Base-by-base conservation (phyloP, 768 basidiomycete genomes). In the Rhizopogon vulgaris region DNA sequence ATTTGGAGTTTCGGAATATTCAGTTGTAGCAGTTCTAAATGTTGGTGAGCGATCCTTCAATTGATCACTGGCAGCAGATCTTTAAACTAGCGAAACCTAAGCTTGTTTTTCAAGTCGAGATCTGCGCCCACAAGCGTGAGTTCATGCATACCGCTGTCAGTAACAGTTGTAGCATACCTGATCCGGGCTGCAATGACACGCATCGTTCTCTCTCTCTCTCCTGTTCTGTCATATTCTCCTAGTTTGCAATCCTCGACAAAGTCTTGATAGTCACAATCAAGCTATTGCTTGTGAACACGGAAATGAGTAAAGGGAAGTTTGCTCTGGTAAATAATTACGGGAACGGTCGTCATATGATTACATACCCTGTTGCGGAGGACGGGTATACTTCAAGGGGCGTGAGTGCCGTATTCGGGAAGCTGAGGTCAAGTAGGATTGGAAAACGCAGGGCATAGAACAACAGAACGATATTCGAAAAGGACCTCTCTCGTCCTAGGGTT, bases 241-340 rank as follows among this genome's bases (percentile, higher is more conserved):
- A 87, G 58, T 86, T 84, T 27, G 75, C 74, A 52, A 87, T 83
- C 34, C 84, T 70, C 7, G 83, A 85, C 14, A 85, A 60, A 0
- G 84, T 86, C 84, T 85, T 53, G 11, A 30, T 27, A 36, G 27
- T 27, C 18, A 15, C 28, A 30, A 22, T 49, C 15, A 18, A 25
- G 12, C 1, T 7, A 28, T 18, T 24, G 10, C n/a, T 15, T 24
- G 34, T 32, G 48, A 36, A 24, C 28, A 45, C 39, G 15, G 28
- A 12, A 25, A 38, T n/a, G n/a, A n/a, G n/a, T n/a, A n/a, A n/a
- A n/a, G n/a, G n/a, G n/a, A n/a, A n/a, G n/a, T n/a, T n/a, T n/a
- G n/a, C n/a, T n/a, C n/a, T n/a, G n/a, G n/a, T n/a, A n/a, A n/a
- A n/a, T n/a, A n/a, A n/a, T n/a, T n/a, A n/a, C n/a, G n/a, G n/a